Base-by-base conservation (phyloP, 1,139 yeast species). In the Pichia sp. region DNA sequence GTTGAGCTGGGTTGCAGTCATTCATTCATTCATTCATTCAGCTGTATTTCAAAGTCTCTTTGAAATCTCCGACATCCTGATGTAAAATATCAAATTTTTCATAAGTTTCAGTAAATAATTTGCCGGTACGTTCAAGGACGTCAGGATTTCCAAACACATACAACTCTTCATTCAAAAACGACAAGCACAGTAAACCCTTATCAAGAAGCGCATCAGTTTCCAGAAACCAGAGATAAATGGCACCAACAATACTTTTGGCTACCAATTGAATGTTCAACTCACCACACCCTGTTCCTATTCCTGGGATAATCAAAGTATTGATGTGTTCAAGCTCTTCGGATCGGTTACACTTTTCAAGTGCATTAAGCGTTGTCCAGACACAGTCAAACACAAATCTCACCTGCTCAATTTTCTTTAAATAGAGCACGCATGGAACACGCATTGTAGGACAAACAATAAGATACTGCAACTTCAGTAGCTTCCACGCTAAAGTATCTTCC, bases 221-320 rank as follows among this genome's bases (percentile, higher is more conserved):
- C 27, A 48, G 49, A 1, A 55, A 44, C 41, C 51, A 60, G 3
- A 58, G 48, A 0, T 52, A 44, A 5, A 62, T 54, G 1, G 65
- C 64, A 5, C 58, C 49, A 8, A 61, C 50, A 62, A 67, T 64
- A 3, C 67, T 59, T 36, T 55, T 55, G 1, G 68, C 62, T 33
- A 70, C 69, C 1, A 68, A 46, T 1, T 56, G 60, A 6, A 55
- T 49, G 0, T 72, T 68, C 0, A 75, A 62, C 0, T 67, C 68
- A 0, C 75, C 79, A 47, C 64, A 70, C 1, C 80, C 81, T 1
- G 79, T 70, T 4, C 75, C 77, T 23, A 75, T 49, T 1, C 79
- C 79, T 0, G 79, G 71, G 3, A 75, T 46, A 6, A 75, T 57
- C n/a, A 74, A 44, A 0, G 63, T 59, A 39, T 62, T 60, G 5